Evolutionary conservation across 768 basidiomycete genomes (phyloP), one percentile per base, ranked within the genome.

Genomic region (Amanita jacksonii): DNA sequence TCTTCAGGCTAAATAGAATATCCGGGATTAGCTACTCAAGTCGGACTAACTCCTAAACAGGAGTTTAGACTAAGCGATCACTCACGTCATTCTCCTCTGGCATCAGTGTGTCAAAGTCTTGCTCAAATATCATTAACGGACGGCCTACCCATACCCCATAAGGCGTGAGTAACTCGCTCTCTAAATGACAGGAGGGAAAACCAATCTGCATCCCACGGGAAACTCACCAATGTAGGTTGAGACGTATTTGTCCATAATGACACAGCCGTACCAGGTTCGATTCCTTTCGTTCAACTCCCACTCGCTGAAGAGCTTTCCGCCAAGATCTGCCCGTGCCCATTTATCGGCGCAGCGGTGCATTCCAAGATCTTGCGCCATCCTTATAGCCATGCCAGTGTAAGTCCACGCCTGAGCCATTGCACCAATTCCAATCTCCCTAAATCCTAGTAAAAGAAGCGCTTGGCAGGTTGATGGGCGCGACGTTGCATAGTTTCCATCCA

Each of bases 311-410:
- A 88, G 52, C 33, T 64, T 50, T 34, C 69, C 66, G 0, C 79
- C 79, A 43, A 77, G 67, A 12, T 68, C 75, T 44, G 58, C 73
- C 20, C 79, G 62, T 15, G 73, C 72, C 86, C 87, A 90, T 22
- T 79, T 77, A 55, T 89, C 86, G 23, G 88, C 83, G 51, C 72
- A 73, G 27, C 85, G 73, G 54, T 90, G 87, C 73, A 90, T 76
- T 6, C 87, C 87, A 43, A 90, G 60, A 60, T 90, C 87, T 61
- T 88, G 87, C 12, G 87, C 87, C 87, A 92, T 90, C n/a, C 90
- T 74, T 28, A 92, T 80, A 0, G 84, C 88, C 82, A 88, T 85
- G 8, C 89, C 88, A 15, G 80, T 74, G 55, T 83, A 88, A 8
- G 79, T 73, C 90, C 89, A 93, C 24, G 85, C 81, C 59, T 83